Base-by-base conservation (phyloP, 225 moss, liverwort and hornwort genomes). In the Asterella californica region DNA sequence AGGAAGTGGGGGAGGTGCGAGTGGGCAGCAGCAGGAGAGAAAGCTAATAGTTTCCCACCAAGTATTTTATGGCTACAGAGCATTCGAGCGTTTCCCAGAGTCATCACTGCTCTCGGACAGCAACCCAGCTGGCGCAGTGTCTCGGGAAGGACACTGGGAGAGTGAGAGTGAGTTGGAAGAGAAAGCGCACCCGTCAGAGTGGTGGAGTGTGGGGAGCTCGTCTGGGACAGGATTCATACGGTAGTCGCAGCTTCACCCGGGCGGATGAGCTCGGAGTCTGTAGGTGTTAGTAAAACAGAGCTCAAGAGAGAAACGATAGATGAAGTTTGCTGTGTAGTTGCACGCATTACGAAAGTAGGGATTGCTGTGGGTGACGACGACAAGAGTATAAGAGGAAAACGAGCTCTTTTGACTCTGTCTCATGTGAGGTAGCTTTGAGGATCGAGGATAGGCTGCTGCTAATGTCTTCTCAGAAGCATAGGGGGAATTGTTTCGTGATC, bases 61-160 rank as follows among this genome's bases (percentile, higher is more conserved):
- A 61, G 76, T 63, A 48, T 77, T 77, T 77, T 47, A 77, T 64
- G 77, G 64, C 77, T 47, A 25, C 47, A 46, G 74, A 74, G 62
- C 63, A 14, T 30, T 65, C 48, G n/a, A 77, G 64, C 77, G 64
- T 77, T 47, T 65, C 17, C 27, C 63, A 65, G 48, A 63, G 76
- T 27, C 64, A 64, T 77, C 77, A 77, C 77, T 63, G 48, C 64
- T 29, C 60, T 77, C 77, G 63, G 77, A 77, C 76, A 77, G 47
- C 17, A 32, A 24, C 62, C 76, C 77, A 71, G 71, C 77, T 77
- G 77, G 46, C 63, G 46, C 71, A 71, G 71, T 71, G 21, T 47
- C 71, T 47, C 47, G 22, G 42, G 70, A 45, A 65, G 64, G 30
- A 65, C 30, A 74, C 29, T 4, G 45, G 22, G 36, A 36, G 57